Base-by-base conservation (phyloP, 2,329 filamentous ascomycete genomes). In the Zalaria obscura region DNA sequence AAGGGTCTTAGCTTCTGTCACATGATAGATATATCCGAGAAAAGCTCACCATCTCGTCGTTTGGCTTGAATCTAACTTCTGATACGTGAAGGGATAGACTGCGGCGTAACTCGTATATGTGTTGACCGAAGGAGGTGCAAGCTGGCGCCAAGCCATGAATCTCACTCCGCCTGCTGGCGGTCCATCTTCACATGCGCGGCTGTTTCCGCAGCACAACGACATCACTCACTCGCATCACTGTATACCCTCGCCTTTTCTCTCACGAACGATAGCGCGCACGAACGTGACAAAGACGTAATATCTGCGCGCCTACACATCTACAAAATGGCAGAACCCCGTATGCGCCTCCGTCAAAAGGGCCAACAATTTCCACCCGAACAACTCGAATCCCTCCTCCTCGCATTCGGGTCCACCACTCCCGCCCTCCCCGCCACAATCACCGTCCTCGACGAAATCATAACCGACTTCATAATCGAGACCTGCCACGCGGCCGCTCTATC, bases 391-490 rank as follows among this genome's bases (percentile, higher is more conserved):
- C 75, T 89, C 45, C 79, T 91, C 57, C 83, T 78, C 61, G 83
- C 81, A 45, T 83, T 84, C 58, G 87, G 86, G 58, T 86, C 93
- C 62, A 76, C 81, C 43, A 70, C 74, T 44, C 72, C 81, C 42
- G 84, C 87, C 1, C 78, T 96, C 26, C 79, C 83, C 11, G 78
- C 87, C 57, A 95, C 88, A 6, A 73, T 94, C 45, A 79, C 83
- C 47, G 76, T 89, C 40, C 79, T 96, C 39, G 91, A 96, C 68
- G 88, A 95, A 65, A 89, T 96, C 52, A 77, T 94, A 46, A 94
- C 88, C 47, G 91, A 96, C 67, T 95, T 93, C 69, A 85, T 96
- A 59, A 86, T 93, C 58, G 86, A 91, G 60, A 80, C 91, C 41
- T 89, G 84, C 63, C 91, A 93, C 66, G 81, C 86, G 57, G 89